A percentile compares a stretch with the other conserved stretches of the same genome.
Evolutionary conservation across 1,284 basidiomycete genomes (phyloP).

Genomic region (Porphyrellus sp.): DNA sequence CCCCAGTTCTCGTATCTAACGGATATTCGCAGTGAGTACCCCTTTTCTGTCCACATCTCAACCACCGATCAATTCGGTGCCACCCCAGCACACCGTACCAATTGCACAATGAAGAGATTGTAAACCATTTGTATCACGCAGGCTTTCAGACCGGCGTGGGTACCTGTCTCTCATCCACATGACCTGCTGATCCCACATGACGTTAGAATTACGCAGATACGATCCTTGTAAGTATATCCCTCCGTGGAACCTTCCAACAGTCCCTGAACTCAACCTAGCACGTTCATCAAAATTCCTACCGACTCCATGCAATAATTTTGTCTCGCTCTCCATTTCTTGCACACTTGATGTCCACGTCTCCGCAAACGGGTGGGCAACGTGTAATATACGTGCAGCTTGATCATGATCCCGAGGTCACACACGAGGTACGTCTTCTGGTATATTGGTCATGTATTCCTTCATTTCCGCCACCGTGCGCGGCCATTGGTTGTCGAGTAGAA

Average conservation of each 20-base stretch:
- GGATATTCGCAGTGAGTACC: constrained; percentile 46
- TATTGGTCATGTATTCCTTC: constrained; percentile 22
- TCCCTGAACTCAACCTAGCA: constrained; percentile 47
- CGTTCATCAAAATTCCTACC: constrained; percentile 70
- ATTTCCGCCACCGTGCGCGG: constrained; percentile 29
- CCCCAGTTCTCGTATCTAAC: constrained; percentile 30
- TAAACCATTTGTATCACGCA: constrained; percentile 71
- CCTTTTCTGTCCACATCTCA: background rate
- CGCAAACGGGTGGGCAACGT: constrained; percentile 57
- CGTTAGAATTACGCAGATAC: constrained; percentile 77
- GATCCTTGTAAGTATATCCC: constrained; percentile 53
- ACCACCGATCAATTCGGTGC: constrained; percentile 13
- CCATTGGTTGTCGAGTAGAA: constrained; percentile 19
- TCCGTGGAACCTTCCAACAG: constrained; percentile 12
- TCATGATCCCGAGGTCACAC: constrained; percentile 75
- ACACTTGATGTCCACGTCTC: constrained; percentile 77
- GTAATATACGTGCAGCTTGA: constrained; percentile 72
- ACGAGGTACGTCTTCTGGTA: constrained; percentile 58
- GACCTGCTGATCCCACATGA: constrained; percentile 13
- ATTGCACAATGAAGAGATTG: constrained; percentile 66
- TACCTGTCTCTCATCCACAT: constrained; percentile 18
- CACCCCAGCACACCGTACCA: constrained; percentile 46
- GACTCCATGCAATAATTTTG: constrained; percentile 77
- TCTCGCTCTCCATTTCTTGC: constrained; percentile 83
- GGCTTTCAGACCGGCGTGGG: constrained; percentile 78